Conservation (phyloP, 2,329 filamentous ascomycete species). For the Colletotrichum salicis region DNA sequence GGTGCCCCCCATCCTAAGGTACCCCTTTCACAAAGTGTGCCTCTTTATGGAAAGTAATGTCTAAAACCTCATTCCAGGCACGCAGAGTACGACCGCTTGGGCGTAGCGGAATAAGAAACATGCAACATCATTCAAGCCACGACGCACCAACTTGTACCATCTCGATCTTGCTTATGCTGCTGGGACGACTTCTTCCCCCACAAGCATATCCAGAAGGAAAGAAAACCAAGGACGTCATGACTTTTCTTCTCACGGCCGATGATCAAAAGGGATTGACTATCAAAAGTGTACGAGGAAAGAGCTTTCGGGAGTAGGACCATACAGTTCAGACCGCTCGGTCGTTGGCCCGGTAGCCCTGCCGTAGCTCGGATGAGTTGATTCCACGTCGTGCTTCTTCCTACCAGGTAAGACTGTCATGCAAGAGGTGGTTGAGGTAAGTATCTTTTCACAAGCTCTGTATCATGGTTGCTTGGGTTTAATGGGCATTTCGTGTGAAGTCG, state of each 20-base stretch:
- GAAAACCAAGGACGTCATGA: slow-evolving; percentile 30
- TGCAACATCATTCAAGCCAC: slow-evolving; percentile 2
- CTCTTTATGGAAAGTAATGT: neutral
- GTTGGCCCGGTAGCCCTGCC: slow-evolving; percentile 15
- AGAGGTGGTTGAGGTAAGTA: neutral
- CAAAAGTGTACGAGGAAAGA: neutral
- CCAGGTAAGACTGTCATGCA: neutral
- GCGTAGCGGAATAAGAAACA: slow-evolving; percentile 16
- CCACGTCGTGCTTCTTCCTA: neutral
- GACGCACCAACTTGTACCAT: slow-evolving; percentile 11
- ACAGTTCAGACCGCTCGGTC: neutral
- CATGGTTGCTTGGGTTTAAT: neutral
- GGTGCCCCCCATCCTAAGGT: neutral
- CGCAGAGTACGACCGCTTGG: neutral
- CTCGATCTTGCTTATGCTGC: slow-evolving; percentile 10
- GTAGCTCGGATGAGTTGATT: neutral
- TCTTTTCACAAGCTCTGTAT: neutral
- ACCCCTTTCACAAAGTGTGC: neutral
- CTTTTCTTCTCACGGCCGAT: neutral
- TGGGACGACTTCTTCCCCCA: neutral
- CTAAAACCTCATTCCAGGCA: neutral
- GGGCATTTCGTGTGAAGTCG: neutral
- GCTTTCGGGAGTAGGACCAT: neutral
- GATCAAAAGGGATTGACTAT: slow-evolving; percentile 15
- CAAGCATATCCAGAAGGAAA: neutral